Conservation (phyloP, 805 yeast genomes). For the Saccharomyces kudriavzevii region DNA sequence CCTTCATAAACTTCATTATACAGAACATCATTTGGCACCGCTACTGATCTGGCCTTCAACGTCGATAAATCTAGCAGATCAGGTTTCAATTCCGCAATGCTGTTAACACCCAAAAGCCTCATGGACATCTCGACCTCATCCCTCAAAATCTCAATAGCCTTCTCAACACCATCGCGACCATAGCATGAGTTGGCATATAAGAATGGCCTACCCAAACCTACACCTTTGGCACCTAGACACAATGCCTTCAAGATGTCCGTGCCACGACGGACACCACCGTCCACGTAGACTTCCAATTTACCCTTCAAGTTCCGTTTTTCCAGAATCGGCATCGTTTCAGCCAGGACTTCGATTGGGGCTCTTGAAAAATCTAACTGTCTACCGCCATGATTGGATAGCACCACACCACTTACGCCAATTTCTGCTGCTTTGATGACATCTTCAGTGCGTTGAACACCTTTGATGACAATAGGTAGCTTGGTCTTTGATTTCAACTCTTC, state of each 20-base stretch:
- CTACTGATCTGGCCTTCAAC: slow-evolving; percentile 34
- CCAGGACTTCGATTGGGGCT: slow-evolving; percentile 68
- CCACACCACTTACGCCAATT: slow-evolving; percentile 68
- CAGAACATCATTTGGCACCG: slow-evolving; percentile 48
- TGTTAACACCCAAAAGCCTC: slow-evolving; percentile 69
- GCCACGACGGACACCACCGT: slow-evolving; percentile 66
- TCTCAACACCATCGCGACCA: slow-evolving; percentile 58
- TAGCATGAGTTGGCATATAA: slow-evolving; percentile 55
- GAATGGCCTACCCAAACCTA: slow-evolving; percentile 63
- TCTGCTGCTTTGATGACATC: slow-evolving; percentile 71
- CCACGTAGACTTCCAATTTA: slow-evolving; percentile 49
- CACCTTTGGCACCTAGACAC: slow-evolving; percentile 63
- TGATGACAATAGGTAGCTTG: slow-evolving; percentile 58
- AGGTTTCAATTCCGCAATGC: slow-evolving; percentile 50
- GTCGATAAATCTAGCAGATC: slow-evolving; percentile 51
- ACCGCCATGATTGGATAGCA: slow-evolving; percentile 84
- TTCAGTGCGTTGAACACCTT: slow-evolving; percentile 79
- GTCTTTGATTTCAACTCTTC: slow-evolving; percentile 48
- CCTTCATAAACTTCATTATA: slow-evolving; percentile 50
- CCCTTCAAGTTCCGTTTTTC: slow-evolving; percentile 40
- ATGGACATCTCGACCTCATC: slow-evolving; percentile 69
- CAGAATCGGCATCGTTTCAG: slow-evolving; percentile 55
- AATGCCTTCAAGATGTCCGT: slow-evolving; percentile 59
- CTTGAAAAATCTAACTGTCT: slow-evolving; percentile 77
- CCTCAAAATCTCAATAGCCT: slow-evolving; percentile 51